Conservation (phyloP, 345 rosid species). For the Aurinia saxatilis region DNA sequence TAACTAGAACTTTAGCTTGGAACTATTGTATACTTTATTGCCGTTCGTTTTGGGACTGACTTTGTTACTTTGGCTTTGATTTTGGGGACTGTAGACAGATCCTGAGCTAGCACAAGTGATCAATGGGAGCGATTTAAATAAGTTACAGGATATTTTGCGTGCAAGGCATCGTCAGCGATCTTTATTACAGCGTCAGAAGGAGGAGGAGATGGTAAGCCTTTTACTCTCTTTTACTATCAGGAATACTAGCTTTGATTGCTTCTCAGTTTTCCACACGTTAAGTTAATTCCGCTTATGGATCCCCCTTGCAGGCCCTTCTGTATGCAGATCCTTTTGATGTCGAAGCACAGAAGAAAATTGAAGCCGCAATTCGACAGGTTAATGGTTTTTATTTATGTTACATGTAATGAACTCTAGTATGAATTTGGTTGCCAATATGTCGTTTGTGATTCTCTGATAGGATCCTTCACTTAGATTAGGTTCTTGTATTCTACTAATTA, state of each 20-base stretch:
- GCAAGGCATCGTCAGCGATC: slow-evolving; percentile 68
- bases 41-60: slow-evolving; percentile 1
- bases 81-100: slow-evolving; percentile 42
- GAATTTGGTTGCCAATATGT: neutral
- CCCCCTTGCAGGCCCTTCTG: slow-evolving; percentile 57
- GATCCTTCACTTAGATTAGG: neutral
- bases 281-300: neutral
- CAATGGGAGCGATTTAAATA: slow-evolving; percentile 79
- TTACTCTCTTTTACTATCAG: neutral
- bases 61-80: neutral
- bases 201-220: slow-evolving; percentile 74
- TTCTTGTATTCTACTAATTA: neutral
- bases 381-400: slow-evolving; percentile 11
- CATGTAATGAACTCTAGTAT: neutral
- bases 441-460: neutral
- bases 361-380: slow-evolving; percentile 97
- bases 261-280: neutral
- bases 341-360: slow-evolving; percentile 95
- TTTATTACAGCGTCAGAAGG: slow-evolving; percentile 54
- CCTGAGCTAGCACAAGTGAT: slow-evolving; percentile 90
- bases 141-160: slow-evolving; percentile 63
- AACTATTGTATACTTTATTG: neutral
- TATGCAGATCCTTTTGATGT: slow-evolving; percentile 96
- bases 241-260: neutral
- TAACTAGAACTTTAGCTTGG: neutral